A percentile compares a stretch with the other conserved stretches of the same genome.
Evolutionary conservation across 202 grass and related monocot genomes (phyloP).

Genomic region (Setaria italica): DNA sequence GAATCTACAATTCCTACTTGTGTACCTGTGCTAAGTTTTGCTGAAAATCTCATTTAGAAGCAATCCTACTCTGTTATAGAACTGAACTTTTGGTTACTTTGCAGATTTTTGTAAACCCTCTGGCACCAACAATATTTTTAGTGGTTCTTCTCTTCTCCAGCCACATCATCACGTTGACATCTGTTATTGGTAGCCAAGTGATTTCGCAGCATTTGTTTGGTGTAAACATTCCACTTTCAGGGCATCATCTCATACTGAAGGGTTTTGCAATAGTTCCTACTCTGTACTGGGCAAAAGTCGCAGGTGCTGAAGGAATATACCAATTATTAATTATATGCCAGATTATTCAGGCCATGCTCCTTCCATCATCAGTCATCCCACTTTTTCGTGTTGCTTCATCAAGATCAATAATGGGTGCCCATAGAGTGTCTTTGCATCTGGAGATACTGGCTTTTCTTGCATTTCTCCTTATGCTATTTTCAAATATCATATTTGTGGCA

Average conservation of each 20-base stretch:
- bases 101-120: slow-evolving; percentile 75
- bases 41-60: slow-evolving; percentile 28
- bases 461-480: slow-evolving; percentile 74
- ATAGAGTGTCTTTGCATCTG: slow-evolving; percentile 71
- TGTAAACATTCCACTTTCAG: slow-evolving; percentile 52
- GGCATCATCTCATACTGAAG: slow-evolving; percentile 70
- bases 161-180: slow-evolving; percentile 79
- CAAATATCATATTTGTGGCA: slow-evolving; percentile 75
- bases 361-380: slow-evolving; percentile 78
- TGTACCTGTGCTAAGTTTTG: slow-evolving; percentile 22
- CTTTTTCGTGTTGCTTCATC: slow-evolving; percentile 88
- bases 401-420: slow-evolving; percentile 77
- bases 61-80: slow-evolving; percentile 22
- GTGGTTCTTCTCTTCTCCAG: slow-evolving; percentile 87
- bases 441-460: slow-evolving; percentile 72
- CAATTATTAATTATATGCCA: slow-evolving; percentile 82
- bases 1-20: slow-evolving; percentile 30
- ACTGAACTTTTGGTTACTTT: slow-evolving; percentile 24
- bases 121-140: slow-evolving; percentile 77
- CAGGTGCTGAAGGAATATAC: slow-evolving; percentile 80
- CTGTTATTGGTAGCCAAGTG: slow-evolving; percentile 64
- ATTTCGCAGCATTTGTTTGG: slow-evolving; percentile 80
- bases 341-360: slow-evolving; percentile 75
- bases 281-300: slow-evolving; percentile 62
- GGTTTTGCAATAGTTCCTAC: slow-evolving; percentile 63